Evolutionary conservation across 2,329 filamentous ascomycete genomes (phyloP).

Genomic region (Sarocladium oryzae): DNA sequence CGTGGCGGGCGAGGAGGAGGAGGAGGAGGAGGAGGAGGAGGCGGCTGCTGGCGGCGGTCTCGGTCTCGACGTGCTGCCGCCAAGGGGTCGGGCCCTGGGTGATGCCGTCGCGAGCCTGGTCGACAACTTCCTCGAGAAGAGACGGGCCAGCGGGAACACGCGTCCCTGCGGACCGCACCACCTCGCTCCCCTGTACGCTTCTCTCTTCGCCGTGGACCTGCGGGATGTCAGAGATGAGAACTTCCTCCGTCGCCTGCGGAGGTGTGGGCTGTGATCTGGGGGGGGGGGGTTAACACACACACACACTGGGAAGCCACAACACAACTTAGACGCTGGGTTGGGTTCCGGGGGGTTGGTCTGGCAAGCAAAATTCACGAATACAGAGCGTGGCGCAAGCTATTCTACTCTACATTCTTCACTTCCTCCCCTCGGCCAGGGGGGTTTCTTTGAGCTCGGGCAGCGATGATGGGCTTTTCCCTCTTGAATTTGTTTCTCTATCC

Average conservation of each 20-base stretch:
- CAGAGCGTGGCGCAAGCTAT: too few relatives aligned
- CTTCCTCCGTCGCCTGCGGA: background rate
- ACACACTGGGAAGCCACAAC: too few relatives aligned
- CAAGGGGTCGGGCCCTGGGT: slow-evolving; percentile 9
- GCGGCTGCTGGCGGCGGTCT: background rate
- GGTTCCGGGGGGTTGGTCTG: too few relatives aligned
- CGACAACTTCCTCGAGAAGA: slow-evolving; percentile 12
- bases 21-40: background rate
- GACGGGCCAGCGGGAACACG: slow-evolving; percentile 13
- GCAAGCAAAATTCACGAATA: too few relatives aligned
- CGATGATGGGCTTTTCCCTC: too few relatives aligned
- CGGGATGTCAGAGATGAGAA: slow-evolving; percentile 10
- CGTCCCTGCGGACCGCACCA: slow-evolving; percentile 16
- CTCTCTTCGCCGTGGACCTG: slow-evolving; percentile 12
- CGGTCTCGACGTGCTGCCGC: background rate
- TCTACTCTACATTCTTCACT: too few relatives aligned
- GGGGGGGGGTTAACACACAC: too few relatives aligned
- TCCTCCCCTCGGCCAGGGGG: too few relatives aligned
- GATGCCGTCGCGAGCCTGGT: slow-evolving; percentile 8
- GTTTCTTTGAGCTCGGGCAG: too few relatives aligned
- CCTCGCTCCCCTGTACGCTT: slow-evolving; percentile 14
- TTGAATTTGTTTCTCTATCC: too few relatives aligned
- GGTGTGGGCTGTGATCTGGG: background rate
- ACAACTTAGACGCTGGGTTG: too few relatives aligned
- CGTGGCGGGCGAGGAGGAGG: background rate